Base-by-base conservation (phyloP, 805 yeast species). In the Wickerhamiella azyma region DNA sequence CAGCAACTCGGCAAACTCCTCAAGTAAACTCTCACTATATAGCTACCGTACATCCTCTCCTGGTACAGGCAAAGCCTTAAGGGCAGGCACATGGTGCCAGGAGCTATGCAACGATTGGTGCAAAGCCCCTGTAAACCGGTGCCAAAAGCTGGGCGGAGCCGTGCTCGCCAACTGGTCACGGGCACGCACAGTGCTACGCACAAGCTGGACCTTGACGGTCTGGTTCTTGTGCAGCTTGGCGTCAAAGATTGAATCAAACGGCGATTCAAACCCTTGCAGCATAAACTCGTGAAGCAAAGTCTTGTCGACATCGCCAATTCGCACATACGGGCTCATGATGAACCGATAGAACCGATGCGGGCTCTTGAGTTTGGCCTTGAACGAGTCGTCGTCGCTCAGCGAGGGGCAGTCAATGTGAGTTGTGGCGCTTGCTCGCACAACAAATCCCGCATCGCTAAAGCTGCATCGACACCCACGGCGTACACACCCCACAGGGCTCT, bases 221-320 rank as follows among this genome's bases (percentile, higher is more conserved):
- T 30, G 33, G 19, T 41, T 41, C 16, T 33, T 41, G 26, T 36
- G 33, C 26, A 35, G 45, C 9, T 37, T 37, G 9, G 18, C 36
- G 19, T 42, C 45, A 6, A 26, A 16, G 10, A 29, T 38, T 2
- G 53, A 33, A 17, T 50, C 52, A 36, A 53, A 53, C n/a, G 56
- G 56, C 17, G 52, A 50, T 43, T 53, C 56, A 44, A 51, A 53
- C 44, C 50, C 40, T 9, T 35, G 41, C 14, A 46, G 37, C 56
- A 53, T 53, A 18, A 53, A 37, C 26, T 40, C 47, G 16, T 46
- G 37, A 9, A 53, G 48, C 3, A 51, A 46, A 10, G 29, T 17
- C n/a, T 47, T 46, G 36, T 47, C 43, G 21, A 51, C 46, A 39
- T 37, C 38, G 26, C 41, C 26, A 13, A 53, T 42, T 4, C 36